phyloP scores from a whole-genome alignment of 768 basidiomycete species.

The Amanita jacksonii region DNA sequence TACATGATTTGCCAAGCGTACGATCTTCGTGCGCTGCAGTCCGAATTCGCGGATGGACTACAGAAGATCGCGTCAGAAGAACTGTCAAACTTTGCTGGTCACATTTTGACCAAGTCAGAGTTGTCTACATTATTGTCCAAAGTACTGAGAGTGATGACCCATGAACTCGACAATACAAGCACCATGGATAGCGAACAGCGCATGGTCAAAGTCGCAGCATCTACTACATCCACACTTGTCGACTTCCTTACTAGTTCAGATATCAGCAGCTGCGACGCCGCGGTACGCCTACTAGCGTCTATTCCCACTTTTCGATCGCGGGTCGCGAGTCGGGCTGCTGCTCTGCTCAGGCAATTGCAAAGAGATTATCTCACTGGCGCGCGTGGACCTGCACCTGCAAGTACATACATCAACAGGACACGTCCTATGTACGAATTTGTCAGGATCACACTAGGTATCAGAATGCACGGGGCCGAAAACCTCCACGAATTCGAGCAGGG shows the following conservation, averaged over 20 bases:
- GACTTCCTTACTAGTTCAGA: constrained; percentile 43
- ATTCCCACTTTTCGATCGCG: constrained; percentile 47
- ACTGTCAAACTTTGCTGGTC: constrained; percentile 35
- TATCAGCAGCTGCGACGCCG: constrained; percentile 20
- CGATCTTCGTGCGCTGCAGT: constrained; percentile 70
- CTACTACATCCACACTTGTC: constrained; percentile 51
- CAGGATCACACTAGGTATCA: constrained; percentile 57
- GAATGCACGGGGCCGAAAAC: constrained; percentile 77
- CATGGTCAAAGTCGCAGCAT: constrained; percentile 62
- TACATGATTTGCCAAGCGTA: constrained; percentile 75
- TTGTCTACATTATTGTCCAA: constrained; percentile 24
- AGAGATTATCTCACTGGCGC: constrained; percentile 48
- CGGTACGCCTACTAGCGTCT: constrained; percentile 23
- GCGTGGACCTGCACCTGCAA: constrained; percentile 59
- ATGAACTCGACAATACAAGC: constrained; percentile 53
- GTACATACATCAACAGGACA: constrained; percentile 55
- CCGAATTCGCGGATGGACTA: constrained; percentile 48
- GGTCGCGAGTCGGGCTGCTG: constrained; percentile 38
- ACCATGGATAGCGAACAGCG: constrained; percentile 62
- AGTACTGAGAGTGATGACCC: constrained; percentile 34
- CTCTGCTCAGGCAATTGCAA: constrained; percentile 39
- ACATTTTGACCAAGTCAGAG: constrained; percentile 25
- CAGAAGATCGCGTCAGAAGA: constrained; percentile 39
- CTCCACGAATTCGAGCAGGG: constrained; percentile 49
- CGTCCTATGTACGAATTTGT: constrained; percentile 72